Percentiles rank a stretch among this genome's conserved stretches.
Conservation (phyloP, 2,329 filamentous ascomycete genomes). For the Xylaria sp. region DNA sequence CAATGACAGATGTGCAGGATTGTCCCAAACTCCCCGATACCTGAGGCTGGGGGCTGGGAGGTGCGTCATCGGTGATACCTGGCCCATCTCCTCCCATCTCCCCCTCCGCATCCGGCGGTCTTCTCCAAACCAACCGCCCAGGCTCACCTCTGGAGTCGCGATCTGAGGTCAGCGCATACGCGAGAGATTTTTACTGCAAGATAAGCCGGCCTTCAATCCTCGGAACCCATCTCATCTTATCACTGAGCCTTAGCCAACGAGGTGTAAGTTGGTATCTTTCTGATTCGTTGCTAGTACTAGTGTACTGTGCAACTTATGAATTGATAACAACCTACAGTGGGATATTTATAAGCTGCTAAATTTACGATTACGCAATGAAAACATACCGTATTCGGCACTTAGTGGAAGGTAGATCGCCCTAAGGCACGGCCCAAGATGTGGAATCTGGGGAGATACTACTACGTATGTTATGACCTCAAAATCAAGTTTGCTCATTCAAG, state of each 20-base stretch:
- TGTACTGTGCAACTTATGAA: neutral
- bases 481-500: neutral
- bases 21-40: conserved; percentile 17
- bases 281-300: neutral
- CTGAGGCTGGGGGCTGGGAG: conserved; percentile 31
- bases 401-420: conserved; percentile 13
- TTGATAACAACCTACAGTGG: conserved; percentile 13
- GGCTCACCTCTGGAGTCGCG: conserved; percentile 4
- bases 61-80: conserved; percentile 33
- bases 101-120: conserved; percentile 23
- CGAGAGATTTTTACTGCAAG: conserved; percentile 23
- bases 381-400: conserved; percentile 6
- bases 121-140: conserved; percentile 26
- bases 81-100: conserved; percentile 4
- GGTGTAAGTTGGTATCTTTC: neutral
- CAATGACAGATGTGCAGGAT: conserved; percentile 21
- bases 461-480: conserved; percentile 28
- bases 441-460: conserved; percentile 20
- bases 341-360: neutral
- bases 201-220: conserved; percentile 24
- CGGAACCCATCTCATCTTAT: conserved; percentile 16
- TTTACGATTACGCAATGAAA: conserved; percentile 17
- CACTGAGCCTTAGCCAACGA: neutral
- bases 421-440: conserved; percentile 14
- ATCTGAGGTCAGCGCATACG: conserved; percentile 30